Evolutionary conservation across 306 rosid genomes (phyloP).

Genomic region (Adenanthera pavonina): DNA sequence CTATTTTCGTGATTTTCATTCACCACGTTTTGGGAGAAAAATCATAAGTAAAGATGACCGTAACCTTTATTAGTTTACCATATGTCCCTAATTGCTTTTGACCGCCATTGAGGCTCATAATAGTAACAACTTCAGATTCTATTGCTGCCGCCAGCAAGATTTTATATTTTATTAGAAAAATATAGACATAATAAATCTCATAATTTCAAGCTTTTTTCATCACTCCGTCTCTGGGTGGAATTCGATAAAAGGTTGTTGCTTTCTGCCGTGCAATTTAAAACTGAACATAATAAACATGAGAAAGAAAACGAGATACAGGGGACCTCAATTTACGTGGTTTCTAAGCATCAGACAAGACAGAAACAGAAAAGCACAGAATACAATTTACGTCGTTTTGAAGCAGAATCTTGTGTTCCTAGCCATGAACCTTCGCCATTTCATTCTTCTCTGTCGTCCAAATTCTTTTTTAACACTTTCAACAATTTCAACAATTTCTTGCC

Average conservation of each 20-base stretch:
- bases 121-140: background rate
- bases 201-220: background rate
- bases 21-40: background rate
- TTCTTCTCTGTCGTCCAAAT: background rate
- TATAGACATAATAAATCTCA: background rate
- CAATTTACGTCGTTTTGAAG: background rate
- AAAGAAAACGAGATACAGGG: background rate
- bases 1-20: too few relatives aligned
- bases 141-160: background rate
- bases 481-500: background rate
- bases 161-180: background rate
- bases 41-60: background rate
- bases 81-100: background rate
- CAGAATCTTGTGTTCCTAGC: background rate
- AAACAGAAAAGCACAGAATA: background rate
- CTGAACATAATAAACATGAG: background rate
- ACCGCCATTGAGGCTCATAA: background rate
- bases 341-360: background rate
- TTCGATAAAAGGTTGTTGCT: background rate
- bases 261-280: background rate
- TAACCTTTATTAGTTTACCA: background rate
- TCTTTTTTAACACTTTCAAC: background rate
- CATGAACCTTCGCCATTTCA: background rate
- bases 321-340: background rate
- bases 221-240: too few relatives aligned